These are phyloP conservation scores for Blumeria hordei DNA, from an alignment of 2,329 filamentous ascomycete species.

Conservation along the genomic window DNA sequence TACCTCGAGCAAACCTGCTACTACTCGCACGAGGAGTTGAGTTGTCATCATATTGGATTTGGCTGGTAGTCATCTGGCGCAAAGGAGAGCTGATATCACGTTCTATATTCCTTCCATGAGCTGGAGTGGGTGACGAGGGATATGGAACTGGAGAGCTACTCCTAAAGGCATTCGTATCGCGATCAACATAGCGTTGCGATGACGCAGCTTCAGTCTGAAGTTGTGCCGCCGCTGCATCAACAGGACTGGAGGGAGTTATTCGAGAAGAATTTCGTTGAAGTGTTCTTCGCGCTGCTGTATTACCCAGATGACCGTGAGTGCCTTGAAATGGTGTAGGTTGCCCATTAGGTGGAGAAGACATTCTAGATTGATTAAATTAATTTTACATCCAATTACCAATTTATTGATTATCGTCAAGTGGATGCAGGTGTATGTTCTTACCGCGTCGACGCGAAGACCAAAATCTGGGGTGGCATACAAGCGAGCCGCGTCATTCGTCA, in stretches of 20 bases:
- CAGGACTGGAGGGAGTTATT: constrained; percentile 26
- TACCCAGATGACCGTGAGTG: not conserved
- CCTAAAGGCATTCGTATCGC: constrained; percentile 23
- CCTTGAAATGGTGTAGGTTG: too few relatives aligned
- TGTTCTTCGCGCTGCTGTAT: not conserved
- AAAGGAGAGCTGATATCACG: constrained; percentile 31
- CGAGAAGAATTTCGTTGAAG: constrained; percentile 16
- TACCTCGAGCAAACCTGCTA: constrained; percentile 32
- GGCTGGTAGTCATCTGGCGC: constrained; percentile 32
- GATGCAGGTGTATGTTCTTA: too few relatives aligned
- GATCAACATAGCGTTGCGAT: constrained; percentile 18
- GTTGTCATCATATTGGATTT: constrained; percentile 31
- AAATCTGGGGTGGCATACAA: too few relatives aligned
- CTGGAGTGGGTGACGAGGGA: constrained; percentile 31
- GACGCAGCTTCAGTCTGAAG: constrained; percentile 16
- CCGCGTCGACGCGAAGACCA: too few relatives aligned
- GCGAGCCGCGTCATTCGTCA: too few relatives aligned
- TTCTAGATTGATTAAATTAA: too few relatives aligned
- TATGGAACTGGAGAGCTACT: constrained; percentile 74
- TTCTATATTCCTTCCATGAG: constrained; percentile 17
- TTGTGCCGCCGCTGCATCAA: constrained; percentile 15
- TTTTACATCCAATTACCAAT: too few relatives aligned
- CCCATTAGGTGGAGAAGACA: too few relatives aligned
- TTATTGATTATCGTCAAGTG: too few relatives aligned
- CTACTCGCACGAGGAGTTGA: constrained; percentile 46